Evolutionary conservation across 371 early-diverging fungal species (phyloP).

Genomic region (Vavraia culicis): DNA sequence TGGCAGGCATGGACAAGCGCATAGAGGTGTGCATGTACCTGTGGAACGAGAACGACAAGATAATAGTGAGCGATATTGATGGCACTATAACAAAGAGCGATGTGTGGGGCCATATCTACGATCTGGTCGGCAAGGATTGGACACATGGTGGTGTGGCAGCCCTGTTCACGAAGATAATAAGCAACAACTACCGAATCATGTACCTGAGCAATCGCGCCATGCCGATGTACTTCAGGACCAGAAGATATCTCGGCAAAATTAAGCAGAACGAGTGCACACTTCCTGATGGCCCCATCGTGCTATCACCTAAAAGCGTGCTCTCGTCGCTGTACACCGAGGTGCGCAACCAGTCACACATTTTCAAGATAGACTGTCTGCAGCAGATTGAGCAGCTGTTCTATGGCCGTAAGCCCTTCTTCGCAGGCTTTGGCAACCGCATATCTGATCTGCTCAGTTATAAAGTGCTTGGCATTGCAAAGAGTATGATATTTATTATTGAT

Average conservation of each 20-base stretch:
- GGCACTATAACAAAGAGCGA: conserved; percentile 94
- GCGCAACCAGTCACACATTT: conserved; percentile 75
- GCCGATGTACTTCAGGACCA: conserved; percentile 66
- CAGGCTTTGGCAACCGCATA: conserved; percentile 89
- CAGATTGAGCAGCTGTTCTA: conserved; percentile 62
- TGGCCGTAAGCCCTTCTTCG: conserved; percentile 59
- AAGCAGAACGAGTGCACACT: conserved; percentile 63
- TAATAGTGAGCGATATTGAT: conserved; percentile 92
- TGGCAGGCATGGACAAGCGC: conserved; percentile 47
- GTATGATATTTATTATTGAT: conserved; percentile 84
- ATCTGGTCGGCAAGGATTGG: conserved; percentile 92
- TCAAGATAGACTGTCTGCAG: conserved; percentile 81
- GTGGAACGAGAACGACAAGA: conserved; percentile 59
- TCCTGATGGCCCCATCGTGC: conserved; percentile 82
- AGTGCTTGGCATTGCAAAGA: conserved; percentile 65
- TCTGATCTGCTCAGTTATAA: conserved; percentile 81
- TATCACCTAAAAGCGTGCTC: conserved; percentile 80
- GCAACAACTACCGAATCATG: conserved; percentile 79
- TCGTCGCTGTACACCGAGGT: conserved; percentile 61
- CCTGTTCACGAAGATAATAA: conserved; percentile 68
- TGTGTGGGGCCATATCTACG: conserved; percentile 77
- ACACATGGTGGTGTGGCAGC: conserved; percentile 83
- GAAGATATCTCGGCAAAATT: conserved; percentile 65
- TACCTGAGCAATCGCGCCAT: conserved; percentile 86
- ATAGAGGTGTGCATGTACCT: conserved; percentile 59